Base-by-base conservation (phyloP, 2,329 filamentous ascomycete genomes). In the Penicillium fuscoglaucum region DNA sequence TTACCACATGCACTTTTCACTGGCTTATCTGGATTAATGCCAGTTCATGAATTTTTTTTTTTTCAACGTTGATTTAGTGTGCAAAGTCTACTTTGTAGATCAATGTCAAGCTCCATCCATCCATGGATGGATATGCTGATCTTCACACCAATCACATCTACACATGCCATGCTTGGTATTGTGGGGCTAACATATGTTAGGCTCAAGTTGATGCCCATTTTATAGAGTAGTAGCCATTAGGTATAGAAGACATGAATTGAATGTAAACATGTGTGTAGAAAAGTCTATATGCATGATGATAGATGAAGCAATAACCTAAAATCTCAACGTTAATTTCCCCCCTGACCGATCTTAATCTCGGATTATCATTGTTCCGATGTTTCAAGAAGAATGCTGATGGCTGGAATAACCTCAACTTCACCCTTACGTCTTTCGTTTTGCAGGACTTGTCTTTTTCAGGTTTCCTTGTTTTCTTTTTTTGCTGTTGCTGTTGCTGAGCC, bases 291-390 rank as follows among this genome's bases (percentile, higher is more conserved):
- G 29, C 4, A 52, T 52, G 53, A 56, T 56, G 39, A 35, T 33
- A 29, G n/a, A 54, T 63, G 61, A 63, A 53, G 59, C 56, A 63
- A 62, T 61, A 52, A 47, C 52, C 52, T 48, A 55, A 50, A 43
- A 41, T 3, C n/a, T 29, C 39, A 33, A 49, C 31, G 31, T 56
- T 59, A 55, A 61, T 45, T 51, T 35, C 35, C 35, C 54, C 55
- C 50, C 50, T 64, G 63, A 60, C 57, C 45, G 67, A 62, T 31
- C 61, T 40, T 65, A 62, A 69, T 69, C 60, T 67, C 70, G 70
- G 70, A 66, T 50, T 17, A 71, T 68, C 21, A n/a, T 69, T 71
- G 47, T 59, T 62, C 60, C 70, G 67, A 45, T 48, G 62, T 66
- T 61, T 64, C 59, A 61, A 52, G 49, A 46, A 59, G 37, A 57